Evolutionary conservation across 495 filamentous ascomycete species (phyloP), one percentile per base, ranked within the genome.

Genomic region (Sabuloglossum arenarium): DNA sequence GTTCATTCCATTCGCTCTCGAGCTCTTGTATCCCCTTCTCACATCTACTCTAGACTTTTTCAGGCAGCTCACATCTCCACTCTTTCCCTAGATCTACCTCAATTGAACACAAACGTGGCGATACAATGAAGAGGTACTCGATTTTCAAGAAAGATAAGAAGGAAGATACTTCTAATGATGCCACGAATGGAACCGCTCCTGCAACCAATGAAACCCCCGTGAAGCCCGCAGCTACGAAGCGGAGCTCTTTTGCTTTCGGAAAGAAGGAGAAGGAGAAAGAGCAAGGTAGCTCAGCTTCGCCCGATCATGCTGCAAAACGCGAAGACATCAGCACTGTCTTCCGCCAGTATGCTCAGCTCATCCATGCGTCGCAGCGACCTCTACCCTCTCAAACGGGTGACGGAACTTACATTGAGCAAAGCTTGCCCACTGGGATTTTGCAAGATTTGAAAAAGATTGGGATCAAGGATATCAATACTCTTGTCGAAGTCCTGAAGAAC

Each of bases 361-460:
- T 77, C 76, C 31, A 53, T 21, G 27, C 49, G 14, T 53, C 72
- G 73, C 49, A 43, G 39, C 71, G 77, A 52, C 84, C 86, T 27
- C 62, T 85, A 58, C 82, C 86, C 0, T 77, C 72, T 56, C 77
- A 86, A 61, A 75, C 69, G 49, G 80, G 82, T 12, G 75, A 80
- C 64, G 82, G 82, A 43, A 73, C 76, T 14, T 71, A 70, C 56
- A 54, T 72, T 21, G 71, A 76, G 58, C 39, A 43, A 43, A 61
- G 46, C 11, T 3, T 43, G n/a, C 39, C 39, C n/a, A 21, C 49
- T 2, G 76, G 81, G 45, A 62, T 86, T 30, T 71, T 75, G 64
- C 67, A 74, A 47, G 85, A 90, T 60, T 63, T 89, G 42, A 79
- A 73, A 61, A 64, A 71, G 10, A 61, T 91, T 54, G 75, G 76